Evolutionary conservation across 371 early-diverging fungal species (phyloP).

Genomic region (Mortierella polycephala): DNA sequence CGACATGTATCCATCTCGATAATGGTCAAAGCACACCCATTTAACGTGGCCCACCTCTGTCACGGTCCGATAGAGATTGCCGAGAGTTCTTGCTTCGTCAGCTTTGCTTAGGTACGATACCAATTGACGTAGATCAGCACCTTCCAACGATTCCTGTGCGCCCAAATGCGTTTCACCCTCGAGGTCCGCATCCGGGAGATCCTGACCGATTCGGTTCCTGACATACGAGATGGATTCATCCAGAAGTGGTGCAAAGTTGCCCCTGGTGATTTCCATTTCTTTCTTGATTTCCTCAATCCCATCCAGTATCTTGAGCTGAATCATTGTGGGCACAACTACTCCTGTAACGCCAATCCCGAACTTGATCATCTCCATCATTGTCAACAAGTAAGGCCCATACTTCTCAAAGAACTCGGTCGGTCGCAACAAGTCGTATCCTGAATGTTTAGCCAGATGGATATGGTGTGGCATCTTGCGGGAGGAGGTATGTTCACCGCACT

Average conservation of each 20-base stretch:
- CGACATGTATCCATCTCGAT: neutral
- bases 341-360: constrained; percentile 1
- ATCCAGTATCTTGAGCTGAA: neutral
- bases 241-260: neutral
- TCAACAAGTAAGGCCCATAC: constrained; percentile 1
- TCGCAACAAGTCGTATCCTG: constrained; percentile 13
- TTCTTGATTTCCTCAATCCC: neutral
- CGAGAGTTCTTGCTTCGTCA: neutral
- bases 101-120: neutral
- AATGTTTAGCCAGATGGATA: neutral
- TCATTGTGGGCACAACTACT: constrained; percentile 11
- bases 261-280: neutral
- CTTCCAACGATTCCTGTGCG: neutral
- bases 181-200: neutral
- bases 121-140: constrained; percentile 9
- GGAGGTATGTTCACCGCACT: constrained; percentile 19
- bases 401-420: constrained; percentile 17
- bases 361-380: constrained; percentile 7
- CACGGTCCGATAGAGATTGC: constrained; percentile 12
- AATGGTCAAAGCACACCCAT: constrained; percentile 24
- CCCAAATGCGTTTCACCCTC: too few species aligned
- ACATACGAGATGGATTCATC: constrained; percentile 6
- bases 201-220: neutral
- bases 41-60: constrained; percentile 10
- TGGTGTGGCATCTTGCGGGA: neutral